A percentile compares a stretch with the other conserved stretches of the same genome.
Evolutionary conservation across 1,139 yeast species (phyloP).

Genomic region (Magnusiomyces magnusii): DNA sequence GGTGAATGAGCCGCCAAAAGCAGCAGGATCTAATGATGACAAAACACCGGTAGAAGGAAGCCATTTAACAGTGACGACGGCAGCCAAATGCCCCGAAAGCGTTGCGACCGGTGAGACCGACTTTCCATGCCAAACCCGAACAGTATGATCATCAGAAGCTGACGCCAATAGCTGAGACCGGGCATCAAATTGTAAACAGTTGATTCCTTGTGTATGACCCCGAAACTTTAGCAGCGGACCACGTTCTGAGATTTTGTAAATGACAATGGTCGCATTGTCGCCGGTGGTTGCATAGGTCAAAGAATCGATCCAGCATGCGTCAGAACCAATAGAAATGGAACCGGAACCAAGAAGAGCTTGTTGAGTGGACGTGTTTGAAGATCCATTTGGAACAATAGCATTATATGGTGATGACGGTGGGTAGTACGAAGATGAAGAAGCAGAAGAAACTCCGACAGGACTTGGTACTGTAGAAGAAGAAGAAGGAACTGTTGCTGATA

Average conservation of each 20-base stretch:
- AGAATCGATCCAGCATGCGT: slow-evolving; percentile 66
- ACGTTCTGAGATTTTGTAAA: slow-evolving; percentile 48
- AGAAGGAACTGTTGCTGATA: slow-evolving; percentile 1
- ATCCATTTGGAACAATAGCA: not conserved
- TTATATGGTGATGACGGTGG: not conserved
- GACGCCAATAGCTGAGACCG: slow-evolving; percentile 53
- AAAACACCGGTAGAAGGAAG: slow-evolving; percentile 17
- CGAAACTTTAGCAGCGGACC: slow-evolving; percentile 52
- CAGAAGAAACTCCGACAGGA: not conserved
- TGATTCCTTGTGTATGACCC: slow-evolving; percentile 62
- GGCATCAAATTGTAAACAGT: slow-evolving; percentile 49
- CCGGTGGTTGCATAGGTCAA: slow-evolving; percentile 67
- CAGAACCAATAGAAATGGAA: slow-evolving; percentile 37
- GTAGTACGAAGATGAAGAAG: not conserved
- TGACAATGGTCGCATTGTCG: slow-evolving; percentile 46
- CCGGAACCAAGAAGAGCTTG: not conserved
- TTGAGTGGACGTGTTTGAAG: not conserved
- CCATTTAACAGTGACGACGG: slow-evolving; percentile 30
- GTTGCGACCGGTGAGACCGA: slow-evolving; percentile 26
- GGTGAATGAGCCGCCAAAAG: slow-evolving; percentile 7
- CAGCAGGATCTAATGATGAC: slow-evolving; percentile 15
- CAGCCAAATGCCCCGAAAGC: slow-evolving; percentile 28
- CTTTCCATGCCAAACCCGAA: slow-evolving; percentile 57
- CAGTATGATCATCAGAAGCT: slow-evolving; percentile 65
- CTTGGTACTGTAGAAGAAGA: not conserved